phyloP scores from a whole-genome alignment of 441 rosid species.

The Daphne laureola region DNA sequence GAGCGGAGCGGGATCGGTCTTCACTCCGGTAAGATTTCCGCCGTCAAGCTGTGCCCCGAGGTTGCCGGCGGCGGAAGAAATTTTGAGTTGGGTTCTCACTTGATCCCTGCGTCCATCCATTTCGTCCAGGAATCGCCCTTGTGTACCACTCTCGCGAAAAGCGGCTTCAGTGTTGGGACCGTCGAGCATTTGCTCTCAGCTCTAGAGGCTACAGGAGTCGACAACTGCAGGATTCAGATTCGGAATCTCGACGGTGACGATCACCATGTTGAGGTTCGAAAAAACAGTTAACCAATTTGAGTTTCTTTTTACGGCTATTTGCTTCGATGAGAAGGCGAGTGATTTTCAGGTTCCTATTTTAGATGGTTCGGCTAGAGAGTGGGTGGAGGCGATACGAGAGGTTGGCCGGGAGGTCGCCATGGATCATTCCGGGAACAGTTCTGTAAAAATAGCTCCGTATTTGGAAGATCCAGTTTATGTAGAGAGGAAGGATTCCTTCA shows the following conservation, averaged over 20 bases:
- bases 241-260: conserved; percentile 21
- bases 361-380: conserved; percentile 78
- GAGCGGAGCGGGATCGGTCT: conserved; percentile 38
- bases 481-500: conserved; percentile 51
- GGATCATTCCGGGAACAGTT: conserved; percentile 36
- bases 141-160: conserved; percentile 60
- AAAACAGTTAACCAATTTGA: not conserved
- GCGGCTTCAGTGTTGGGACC: conserved; percentile 46
- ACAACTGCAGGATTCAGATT: conserved; percentile 69
- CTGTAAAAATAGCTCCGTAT: conserved; percentile 49
- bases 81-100: conserved; percentile 41
- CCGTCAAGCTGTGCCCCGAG: conserved; percentile 56
- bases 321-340: not conserved
- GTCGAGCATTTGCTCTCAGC: conserved; percentile 89
- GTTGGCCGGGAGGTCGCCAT: conserved; percentile 50
- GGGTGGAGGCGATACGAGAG: conserved; percentile 58
- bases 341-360: conserved; percentile 56
- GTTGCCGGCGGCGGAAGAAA: conserved; percentile 58
- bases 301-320: not conserved
- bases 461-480: conserved; percentile 55
- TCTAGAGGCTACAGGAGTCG: conserved; percentile 65
- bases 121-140: conserved; percentile 51
- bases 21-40: conserved; percentile 58
- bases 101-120: conserved; percentile 59
- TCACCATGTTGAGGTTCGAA: conserved; percentile 51